Conservation (phyloP, 1,284 basidiomycete genomes). For the Ustilago sp. region DNA sequence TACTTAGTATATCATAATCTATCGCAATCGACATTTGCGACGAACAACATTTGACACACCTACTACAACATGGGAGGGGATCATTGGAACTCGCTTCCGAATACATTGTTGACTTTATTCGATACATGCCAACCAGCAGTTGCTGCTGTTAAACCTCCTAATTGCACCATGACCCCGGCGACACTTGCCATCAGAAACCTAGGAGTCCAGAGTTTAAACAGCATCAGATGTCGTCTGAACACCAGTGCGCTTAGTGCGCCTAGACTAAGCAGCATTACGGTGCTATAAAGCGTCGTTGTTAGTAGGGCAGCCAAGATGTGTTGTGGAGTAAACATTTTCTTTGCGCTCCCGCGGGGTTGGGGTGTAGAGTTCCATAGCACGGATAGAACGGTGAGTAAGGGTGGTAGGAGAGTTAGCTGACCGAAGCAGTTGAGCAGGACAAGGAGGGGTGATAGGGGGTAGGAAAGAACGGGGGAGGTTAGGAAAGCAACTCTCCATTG, state of each 20-base stretch:
- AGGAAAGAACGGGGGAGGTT: conserved; percentile 75
- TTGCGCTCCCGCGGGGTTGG: conserved; percentile 20
- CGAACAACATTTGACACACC: no score
- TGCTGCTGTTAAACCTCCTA: conserved; percentile 69
- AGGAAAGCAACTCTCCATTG: conserved; percentile 96
- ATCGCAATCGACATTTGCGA: no score
- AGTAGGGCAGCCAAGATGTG: conserved; percentile 73
- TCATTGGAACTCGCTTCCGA: conserved; percentile 49
- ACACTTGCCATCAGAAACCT: conserved; percentile 84
- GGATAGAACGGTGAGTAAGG: conserved; percentile 79
- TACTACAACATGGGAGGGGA: neutral
- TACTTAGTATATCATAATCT: no score
- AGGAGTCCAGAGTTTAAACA: conserved; percentile 98
- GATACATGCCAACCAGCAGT: conserved; percentile 46
- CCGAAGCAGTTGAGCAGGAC: conserved; percentile 85
- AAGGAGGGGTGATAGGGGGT: conserved; percentile 82
- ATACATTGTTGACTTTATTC: conserved; percentile 49
- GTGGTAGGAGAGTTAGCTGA: conserved; percentile 76
- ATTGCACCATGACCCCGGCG: conserved; percentile 71
- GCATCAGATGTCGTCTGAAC: conserved; percentile 91
- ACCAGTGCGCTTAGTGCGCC: conserved; percentile 78
- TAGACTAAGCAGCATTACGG: conserved; percentile 70
- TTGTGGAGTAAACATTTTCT: conserved; percentile 24
- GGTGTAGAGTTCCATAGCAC: conserved; percentile 90
- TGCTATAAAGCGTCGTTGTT: conserved; percentile 79